Conservation (phyloP, 345 rosid species). For the Geranium rotundifolium region DNA sequence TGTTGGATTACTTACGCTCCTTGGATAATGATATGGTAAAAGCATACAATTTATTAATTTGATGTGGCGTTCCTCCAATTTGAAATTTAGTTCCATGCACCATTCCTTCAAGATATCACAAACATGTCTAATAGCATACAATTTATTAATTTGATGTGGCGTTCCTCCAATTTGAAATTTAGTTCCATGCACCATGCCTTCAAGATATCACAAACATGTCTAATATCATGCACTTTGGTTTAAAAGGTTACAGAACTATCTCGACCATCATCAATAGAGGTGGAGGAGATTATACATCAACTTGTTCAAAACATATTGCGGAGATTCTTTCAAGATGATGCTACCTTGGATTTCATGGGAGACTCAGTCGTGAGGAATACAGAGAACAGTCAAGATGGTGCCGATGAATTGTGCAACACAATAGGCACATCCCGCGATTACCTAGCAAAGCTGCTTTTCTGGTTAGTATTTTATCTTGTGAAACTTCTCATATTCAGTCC, state of each 20-base stretch:
- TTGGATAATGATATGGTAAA: slow-evolving; percentile 74
- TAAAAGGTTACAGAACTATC: slow-evolving; percentile 67
- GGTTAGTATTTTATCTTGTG: slow-evolving; percentile 29
- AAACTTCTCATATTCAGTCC: background rate
- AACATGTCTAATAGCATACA: background rate
- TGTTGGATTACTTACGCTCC: slow-evolving; percentile 78
- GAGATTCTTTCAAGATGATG: slow-evolving; percentile 38
- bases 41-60: background rate
- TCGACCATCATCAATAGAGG: slow-evolving; percentile 70
- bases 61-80: background rate
- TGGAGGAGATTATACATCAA: slow-evolving; percentile 74
- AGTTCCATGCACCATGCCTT: background rate
- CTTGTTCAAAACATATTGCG: slow-evolving; percentile 58
- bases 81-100: background rate
- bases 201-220: slow-evolving; percentile 1
- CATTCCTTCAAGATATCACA: background rate
- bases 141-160: background rate
- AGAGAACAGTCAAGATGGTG: slow-evolving; percentile 19
- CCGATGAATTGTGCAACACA: slow-evolving; percentile 27
- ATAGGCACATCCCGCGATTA: slow-evolving; percentile 76
- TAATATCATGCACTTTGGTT: background rate
- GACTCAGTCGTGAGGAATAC: slow-evolving; percentile 19
- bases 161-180: background rate
- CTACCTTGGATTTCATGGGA: slow-evolving; percentile 20
- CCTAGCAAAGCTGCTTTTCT: slow-evolving; percentile 88